Percentiles rank a stretch among this genome's conserved stretches.
These are phyloP conservation scores for Fagus crenata DNA, from an alignment of 306 rosid species.

Conservation along the genomic window DNA sequence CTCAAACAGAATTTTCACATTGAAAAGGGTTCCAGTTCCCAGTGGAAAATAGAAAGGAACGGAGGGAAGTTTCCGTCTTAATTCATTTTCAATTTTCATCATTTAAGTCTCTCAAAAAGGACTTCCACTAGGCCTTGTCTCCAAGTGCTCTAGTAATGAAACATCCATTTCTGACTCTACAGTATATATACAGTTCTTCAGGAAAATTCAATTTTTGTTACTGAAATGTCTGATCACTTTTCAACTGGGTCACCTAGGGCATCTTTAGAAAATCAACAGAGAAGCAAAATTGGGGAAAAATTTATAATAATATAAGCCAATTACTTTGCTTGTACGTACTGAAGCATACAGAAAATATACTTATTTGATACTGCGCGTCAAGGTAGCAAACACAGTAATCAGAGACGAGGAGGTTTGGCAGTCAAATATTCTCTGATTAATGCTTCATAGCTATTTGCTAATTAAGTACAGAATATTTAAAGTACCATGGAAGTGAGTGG, in stretches of 20 bases:
- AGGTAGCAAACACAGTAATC: background rate
- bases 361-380: slow-evolving; percentile 7
- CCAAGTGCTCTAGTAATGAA: background rate
- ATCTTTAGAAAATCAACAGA: background rate
- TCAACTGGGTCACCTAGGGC: background rate
- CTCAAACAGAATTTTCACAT: no score
- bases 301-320: background rate
- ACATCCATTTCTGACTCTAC: background rate
- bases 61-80: background rate
- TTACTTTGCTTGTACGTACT: background rate
- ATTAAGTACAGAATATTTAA: background rate
- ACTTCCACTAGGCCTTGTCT: slow-evolving; percentile 1
- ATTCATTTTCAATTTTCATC: background rate
- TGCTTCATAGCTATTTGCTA: background rate
- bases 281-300: background rate
- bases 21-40: background rate
- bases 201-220: no score
- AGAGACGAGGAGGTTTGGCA: slow-evolving; percentile 12
- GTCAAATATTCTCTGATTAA: slow-evolving; percentile 19
- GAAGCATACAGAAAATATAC: background rate
- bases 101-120: background rate
- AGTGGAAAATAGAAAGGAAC: background rate
- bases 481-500: background rate
- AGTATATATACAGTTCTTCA: background rate
- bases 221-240: background rate